Evolutionary conservation across 768 basidiomycete species (phyloP).

Genomic region (Tulasnella calospora): DNA sequence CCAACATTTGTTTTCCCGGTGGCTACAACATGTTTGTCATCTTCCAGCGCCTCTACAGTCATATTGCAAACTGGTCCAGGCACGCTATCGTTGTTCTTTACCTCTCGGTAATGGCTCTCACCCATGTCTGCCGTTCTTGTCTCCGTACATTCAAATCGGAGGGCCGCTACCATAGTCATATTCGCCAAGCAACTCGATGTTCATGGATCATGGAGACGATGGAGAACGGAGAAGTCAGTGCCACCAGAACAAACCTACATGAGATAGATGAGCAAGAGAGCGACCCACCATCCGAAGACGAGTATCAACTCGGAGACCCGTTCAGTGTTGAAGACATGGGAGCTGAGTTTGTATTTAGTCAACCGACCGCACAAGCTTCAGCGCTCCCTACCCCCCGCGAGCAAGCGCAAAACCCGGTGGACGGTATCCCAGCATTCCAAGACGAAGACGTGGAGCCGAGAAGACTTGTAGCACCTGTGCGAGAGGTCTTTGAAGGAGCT

Average conservation of each 20-base stretch:
- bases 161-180: background rate
- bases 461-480: no score
- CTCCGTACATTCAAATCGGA: background rate
- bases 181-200: background rate
- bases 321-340: background rate
- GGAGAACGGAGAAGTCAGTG: background rate
- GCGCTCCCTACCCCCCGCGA: background rate
- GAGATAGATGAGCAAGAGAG: background rate
- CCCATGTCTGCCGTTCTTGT: background rate
- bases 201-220: background rate
- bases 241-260: background rate
- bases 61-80: no score
- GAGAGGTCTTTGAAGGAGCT: background rate
- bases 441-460: no score
- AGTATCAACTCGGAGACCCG: background rate
- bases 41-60: no score
- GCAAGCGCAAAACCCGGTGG: no score
- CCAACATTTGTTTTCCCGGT: no score
- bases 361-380: background rate
- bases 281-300: background rate
- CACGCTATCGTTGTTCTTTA: no score
- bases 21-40: no score
- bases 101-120: no score
- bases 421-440: background rate
- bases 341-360: background rate